Percentiles rank a stretch among this genome's conserved stretches.
These are phyloP conservation scores for Psophocarpus tetragonolobus DNA, from an alignment of 306 rosid genomes.

Conservation along the genomic window DNA sequence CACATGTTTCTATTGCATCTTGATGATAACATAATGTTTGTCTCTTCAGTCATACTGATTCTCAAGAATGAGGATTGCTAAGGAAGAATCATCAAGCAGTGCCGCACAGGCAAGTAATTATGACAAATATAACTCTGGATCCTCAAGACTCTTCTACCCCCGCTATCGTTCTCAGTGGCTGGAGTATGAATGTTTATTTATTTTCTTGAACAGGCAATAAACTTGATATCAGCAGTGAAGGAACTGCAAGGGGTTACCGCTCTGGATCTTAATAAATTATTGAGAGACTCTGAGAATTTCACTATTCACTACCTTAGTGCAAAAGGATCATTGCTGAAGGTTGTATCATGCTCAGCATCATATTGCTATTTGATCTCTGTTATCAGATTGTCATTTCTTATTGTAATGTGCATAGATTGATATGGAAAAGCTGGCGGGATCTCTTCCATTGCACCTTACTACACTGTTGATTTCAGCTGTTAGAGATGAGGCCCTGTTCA, in stretches of 20 bases:
- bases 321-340: slow-evolving; percentile 59
- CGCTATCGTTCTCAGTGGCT: slow-evolving; percentile 12
- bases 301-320: slow-evolving; percentile 57
- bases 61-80: slow-evolving; percentile 59
- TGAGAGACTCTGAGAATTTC: slow-evolving; percentile 78
- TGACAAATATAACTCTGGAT: slow-evolving; percentile 17
- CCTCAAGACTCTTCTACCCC: slow-evolving; percentile 14
- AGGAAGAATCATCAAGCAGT: slow-evolving; percentile 64
- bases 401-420: slow-evolving; percentile 66
- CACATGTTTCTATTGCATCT: slow-evolving; percentile 27
- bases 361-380: slow-evolving; percentile 25
- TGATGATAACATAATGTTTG: background rate
- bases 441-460: slow-evolving; percentile 85
- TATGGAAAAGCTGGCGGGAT: slow-evolving; percentile 75
- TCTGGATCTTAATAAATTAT: slow-evolving; percentile 65
- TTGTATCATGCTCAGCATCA: slow-evolving; percentile 35
- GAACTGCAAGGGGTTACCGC: slow-evolving; percentile 67
- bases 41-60: slow-evolving; percentile 29
- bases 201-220: slow-evolving; percentile 62
- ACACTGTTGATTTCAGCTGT: slow-evolving; percentile 59
- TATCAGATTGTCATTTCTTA: slow-evolving; percentile 30
- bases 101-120: slow-evolving; percentile 59
- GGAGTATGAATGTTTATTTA: slow-evolving; percentile 34
- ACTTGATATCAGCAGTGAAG: slow-evolving; percentile 63
- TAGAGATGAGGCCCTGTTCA: slow-evolving; percentile 59